Evolutionary conservation across 768 basidiomycete species (phyloP), one percentile per base, ranked within the genome.

Genomic region (Tricholoma saponaceum): DNA sequence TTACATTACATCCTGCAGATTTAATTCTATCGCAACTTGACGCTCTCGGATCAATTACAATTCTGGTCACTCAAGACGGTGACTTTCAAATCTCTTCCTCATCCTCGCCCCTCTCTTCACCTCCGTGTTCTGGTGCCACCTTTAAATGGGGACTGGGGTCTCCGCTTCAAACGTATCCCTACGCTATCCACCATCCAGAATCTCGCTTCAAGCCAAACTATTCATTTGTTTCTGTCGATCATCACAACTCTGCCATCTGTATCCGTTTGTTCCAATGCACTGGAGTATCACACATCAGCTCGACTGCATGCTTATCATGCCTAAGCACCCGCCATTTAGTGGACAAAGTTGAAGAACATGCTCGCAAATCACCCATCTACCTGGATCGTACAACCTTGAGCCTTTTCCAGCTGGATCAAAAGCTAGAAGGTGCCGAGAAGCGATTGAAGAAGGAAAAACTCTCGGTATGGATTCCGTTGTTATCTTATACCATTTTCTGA

Each of bases 91-190:
- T 41, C n/a, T 41, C 39, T 18, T 41, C 39, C 39, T 18, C 39
- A 20, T 9, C 39, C 39, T 41, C 39, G 7, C n/a, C 4, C n/a
- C 7, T 41, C 39, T n/a, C 39, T 18, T 20, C 39, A 41, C 39
- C 39, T 41, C 39, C 18, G n/a, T 41, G 39, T n/a, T 41, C 39
- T 41, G 39, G 39, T 41, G 39, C 2, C 35, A 67, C 30, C 37
- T 39, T 39, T 8, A 39, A 39, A 39, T 39, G 37, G 37, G 37
- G 37, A 39, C 37, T 39, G 37, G 37, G 37, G 37, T 3, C n/a
- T 39, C 37, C 37, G 7, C 37, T 39, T 39, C 37, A 39, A 39
- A 39, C 37, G n/a, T 39, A 39, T 39, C 37, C 37, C 37, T 39
- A 39, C 16, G 7, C 37, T 39, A 39, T 39, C 37, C 37, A 39